Evolutionary conservation across 352 stramenopile genomes (phyloP).

Genomic region (Globisporangium cederbergense): DNA sequence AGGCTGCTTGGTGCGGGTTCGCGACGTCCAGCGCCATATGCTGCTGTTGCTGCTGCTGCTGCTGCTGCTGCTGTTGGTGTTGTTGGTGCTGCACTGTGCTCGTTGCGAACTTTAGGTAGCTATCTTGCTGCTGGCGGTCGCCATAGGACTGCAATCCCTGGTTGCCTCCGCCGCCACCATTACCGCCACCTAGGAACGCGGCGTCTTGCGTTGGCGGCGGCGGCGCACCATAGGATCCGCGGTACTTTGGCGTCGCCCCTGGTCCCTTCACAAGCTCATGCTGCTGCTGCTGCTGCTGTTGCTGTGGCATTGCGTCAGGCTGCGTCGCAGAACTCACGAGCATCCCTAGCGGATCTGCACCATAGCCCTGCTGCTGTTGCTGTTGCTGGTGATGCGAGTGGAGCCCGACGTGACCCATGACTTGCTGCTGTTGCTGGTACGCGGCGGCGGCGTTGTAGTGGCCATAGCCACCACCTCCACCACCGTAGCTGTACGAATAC

Average conservation of each 20-base stretch:
- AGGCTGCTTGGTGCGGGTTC: conserved; percentile 11
- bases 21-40: conserved; percentile 15
- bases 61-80: conserved; percentile 33
- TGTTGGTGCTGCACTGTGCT: conserved; percentile 23
- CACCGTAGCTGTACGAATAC: conserved; percentile 34
- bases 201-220: conserved; percentile 11
- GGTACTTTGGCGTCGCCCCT: conserved; percentile 12
- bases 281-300: conserved; percentile 14
- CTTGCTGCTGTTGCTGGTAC: conserved; percentile 18
- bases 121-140: conserved; percentile 14
- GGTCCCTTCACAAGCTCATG: conserved; percentile 23
- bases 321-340: conserved; percentile 57
- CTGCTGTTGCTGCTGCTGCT: conserved; percentile 15
- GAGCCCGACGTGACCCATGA: conserved; percentile 3
- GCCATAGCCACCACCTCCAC: conserved; percentile 12
- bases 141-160: conserved; percentile 12
- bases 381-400: conserved; percentile 24
- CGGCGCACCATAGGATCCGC: conserved; percentile 3
- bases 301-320: conserved; percentile 22
- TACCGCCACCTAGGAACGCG: background rate
- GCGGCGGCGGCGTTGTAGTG: conserved; percentile 16
- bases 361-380: conserved; percentile 25
- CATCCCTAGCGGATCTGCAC: conserved; percentile 46
- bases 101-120: conserved; percentile 30
- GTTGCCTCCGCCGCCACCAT: background rate